These are phyloP conservation scores for Candida maesae DNA, from an alignment of 805 yeast species.

Conservation along the genomic window DNA sequence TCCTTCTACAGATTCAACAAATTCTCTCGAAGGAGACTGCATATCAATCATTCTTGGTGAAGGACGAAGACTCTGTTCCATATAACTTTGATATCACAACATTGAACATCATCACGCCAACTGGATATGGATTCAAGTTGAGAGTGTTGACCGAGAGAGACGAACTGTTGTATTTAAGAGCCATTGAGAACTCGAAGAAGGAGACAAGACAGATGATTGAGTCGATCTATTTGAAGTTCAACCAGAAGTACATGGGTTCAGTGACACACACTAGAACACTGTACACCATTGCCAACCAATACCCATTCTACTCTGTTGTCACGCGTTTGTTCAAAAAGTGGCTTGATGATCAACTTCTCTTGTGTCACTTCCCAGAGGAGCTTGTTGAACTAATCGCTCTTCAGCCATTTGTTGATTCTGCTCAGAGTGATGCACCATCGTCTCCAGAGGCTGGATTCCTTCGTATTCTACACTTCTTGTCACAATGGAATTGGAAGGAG, in stretches of 20 bases:
- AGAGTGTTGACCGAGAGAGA: constrained; percentile 83
- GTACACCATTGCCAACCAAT: constrained; percentile 64
- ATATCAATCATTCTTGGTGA: constrained; percentile 57
- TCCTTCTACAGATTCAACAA: constrained; percentile 66
- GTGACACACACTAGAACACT: constrained; percentile 81
- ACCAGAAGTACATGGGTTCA: constrained; percentile 58
- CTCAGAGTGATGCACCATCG: constrained; percentile 80
- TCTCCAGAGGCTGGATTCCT: constrained; percentile 79
- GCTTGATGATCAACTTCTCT: constrained; percentile 78
- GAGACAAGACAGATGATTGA: constrained; percentile 57
- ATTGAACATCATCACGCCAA: constrained; percentile 72
- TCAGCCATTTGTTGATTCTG: constrained; percentile 80
- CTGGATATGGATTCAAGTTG: constrained; percentile 82
- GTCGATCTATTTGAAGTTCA: constrained; percentile 59
- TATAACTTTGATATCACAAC: constrained; percentile 55
- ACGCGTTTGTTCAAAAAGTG: constrained; percentile 85
- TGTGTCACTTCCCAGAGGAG: constrained; percentile 72
- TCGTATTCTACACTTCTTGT: constrained; percentile 63
- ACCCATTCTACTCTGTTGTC: constrained; percentile 70
- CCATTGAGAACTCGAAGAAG: constrained; percentile 61
- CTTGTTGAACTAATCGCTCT: constrained; percentile 77
- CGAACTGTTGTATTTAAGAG: constrained; percentile 66
- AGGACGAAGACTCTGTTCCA: constrained; percentile 62
- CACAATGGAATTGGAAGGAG: constrained; percentile 94
- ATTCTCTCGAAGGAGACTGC: constrained; percentile 41